Percentiles rank a stretch among this genome's conserved stretches.
phyloP scores from a whole-genome alignment of 345 rosid genomes.

The Leavenworthia alabamica region DNA sequence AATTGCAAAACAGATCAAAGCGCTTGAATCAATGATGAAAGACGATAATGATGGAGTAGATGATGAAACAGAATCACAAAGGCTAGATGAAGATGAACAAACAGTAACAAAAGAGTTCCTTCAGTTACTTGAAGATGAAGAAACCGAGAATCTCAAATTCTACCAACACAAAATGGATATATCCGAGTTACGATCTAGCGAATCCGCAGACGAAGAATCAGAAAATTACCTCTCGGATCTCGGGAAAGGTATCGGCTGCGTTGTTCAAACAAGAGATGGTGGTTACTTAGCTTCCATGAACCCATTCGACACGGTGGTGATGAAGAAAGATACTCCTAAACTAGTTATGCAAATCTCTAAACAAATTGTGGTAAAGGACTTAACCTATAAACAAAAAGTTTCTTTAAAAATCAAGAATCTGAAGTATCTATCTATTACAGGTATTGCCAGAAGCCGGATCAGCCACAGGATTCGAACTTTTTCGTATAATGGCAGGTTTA shows the following conservation, averaged over 20 bases:
- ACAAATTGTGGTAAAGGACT: slow-evolving; percentile 48
- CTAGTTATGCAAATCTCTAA: slow-evolving; percentile 90
- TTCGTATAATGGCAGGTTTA: slow-evolving; percentile 58
- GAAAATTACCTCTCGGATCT: slow-evolving; percentile 67
- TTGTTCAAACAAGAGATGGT: slow-evolving; percentile 85
- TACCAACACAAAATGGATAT: slow-evolving; percentile 42
- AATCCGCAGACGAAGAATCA: slow-evolving; percentile 41
- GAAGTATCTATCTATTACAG: background rate
- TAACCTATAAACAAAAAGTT: background rate
- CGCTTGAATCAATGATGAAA: slow-evolving; percentile 79
- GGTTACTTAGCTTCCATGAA: slow-evolving; percentile 87
- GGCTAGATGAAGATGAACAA: slow-evolving; percentile 76
- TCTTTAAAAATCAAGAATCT: background rate
- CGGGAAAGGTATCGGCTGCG: slow-evolving; percentile 78
- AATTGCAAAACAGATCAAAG: slow-evolving; percentile 85
- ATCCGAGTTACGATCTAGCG: slow-evolving; percentile 40
- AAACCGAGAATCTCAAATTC: slow-evolving; percentile 28
- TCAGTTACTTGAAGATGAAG: slow-evolving; percentile 77
- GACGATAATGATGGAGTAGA: slow-evolving; percentile 36
- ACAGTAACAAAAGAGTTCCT: slow-evolving; percentile 82
- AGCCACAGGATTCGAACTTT: slow-evolving; percentile 55
- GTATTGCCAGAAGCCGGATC: slow-evolving; percentile 16
- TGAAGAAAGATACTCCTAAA: slow-evolving; percentile 71
- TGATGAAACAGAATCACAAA: slow-evolving; percentile 52
- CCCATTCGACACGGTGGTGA: slow-evolving; percentile 55